Evolutionary conservation across 352 stramenopile species (phyloP).

Genomic region (Stramenopiles sp.): DNA sequence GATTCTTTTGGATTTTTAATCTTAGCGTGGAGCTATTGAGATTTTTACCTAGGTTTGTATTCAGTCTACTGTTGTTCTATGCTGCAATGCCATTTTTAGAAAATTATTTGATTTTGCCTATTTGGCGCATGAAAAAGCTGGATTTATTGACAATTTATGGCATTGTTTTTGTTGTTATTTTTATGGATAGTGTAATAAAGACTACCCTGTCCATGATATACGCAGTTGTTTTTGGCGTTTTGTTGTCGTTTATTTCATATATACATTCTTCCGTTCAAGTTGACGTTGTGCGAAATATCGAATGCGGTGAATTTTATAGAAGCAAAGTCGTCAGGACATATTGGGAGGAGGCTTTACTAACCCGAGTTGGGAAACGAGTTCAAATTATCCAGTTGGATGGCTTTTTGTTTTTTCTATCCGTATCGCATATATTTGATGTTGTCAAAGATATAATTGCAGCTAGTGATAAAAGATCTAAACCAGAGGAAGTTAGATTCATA

Average conservation of each 20-base stretch:
- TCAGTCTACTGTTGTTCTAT: neutral
- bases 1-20: neutral
- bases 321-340: neutral
- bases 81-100: neutral
- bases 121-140: neutral
- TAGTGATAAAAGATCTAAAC: neutral
- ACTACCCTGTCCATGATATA: neutral
- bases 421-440: neutral
- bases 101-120: neutral
- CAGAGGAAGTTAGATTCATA: neutral
- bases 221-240: neutral
- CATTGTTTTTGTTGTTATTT: neutral
- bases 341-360: neutral
- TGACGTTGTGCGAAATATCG: neutral
- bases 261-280: neutral
- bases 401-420: neutral
- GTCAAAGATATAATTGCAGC: neutral
- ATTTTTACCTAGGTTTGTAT: neutral
- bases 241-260: neutral
- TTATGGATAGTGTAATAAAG: neutral
- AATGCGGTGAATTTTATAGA: neutral
- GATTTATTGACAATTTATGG: neutral
- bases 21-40: neutral
- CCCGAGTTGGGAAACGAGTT: neutral
- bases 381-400: neutral